phyloP scores from a whole-genome alignment of 371 early-diverging fungal genomes.

The Rhizomucor miehei region DNA sequence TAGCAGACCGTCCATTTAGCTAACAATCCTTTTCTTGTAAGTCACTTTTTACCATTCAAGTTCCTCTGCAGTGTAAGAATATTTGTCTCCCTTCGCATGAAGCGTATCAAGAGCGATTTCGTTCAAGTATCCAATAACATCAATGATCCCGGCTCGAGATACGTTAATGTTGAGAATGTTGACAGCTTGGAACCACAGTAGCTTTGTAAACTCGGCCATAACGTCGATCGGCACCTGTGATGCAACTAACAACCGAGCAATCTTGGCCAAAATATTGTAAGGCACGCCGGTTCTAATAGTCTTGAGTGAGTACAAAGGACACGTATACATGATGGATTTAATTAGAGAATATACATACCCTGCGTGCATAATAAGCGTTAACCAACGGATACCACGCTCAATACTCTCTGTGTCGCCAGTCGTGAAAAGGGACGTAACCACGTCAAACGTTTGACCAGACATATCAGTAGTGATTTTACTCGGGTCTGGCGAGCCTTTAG shows the following conservation, averaged over 20 bases:
- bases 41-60: not conserved
- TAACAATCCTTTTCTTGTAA: not conserved
- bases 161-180: conserved; percentile 24
- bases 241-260: conserved; percentile 31
- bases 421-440: conserved; percentile 29
- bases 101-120: conserved; percentile 29
- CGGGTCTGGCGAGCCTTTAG: conserved; percentile 7
- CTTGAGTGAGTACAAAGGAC: not conserved
- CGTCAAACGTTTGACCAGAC: conserved; percentile 26
- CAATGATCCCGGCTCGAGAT: conserved; percentile 31
- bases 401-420: conserved; percentile 22
- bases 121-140: conserved; percentile 42
- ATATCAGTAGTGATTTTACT: conserved; percentile 7
- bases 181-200: conserved; percentile 51
- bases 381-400: conserved; percentile 45
- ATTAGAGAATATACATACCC: too few species aligned
- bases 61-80: conserved; percentile 16
- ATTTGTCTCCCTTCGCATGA: conserved; percentile 16
- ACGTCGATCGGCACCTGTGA: conserved; percentile 23
- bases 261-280: conserved; percentile 29
- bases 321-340: too few species aligned
- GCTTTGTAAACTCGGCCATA: conserved; percentile 34
- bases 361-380: conserved; percentile 36
- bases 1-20: not conserved
- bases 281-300: conserved; percentile 40